Base-by-base conservation (phyloP, 164 flowering plant genomes). In the Vitis rupestris region DNA sequence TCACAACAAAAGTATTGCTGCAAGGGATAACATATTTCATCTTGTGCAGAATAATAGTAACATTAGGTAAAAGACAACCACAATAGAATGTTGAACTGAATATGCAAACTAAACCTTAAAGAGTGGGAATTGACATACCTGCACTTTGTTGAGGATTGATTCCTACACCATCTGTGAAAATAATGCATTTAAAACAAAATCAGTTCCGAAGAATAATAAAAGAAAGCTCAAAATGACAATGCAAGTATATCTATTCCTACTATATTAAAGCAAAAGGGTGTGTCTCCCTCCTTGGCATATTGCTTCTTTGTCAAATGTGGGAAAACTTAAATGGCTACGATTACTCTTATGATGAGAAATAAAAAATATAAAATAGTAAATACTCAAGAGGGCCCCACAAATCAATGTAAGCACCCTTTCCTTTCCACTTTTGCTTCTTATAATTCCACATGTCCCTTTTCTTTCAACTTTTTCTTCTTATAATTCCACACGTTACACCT, bases 101-200 rank as follows among this genome's bases (percentile, higher is more conserved):
- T 16, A 53, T 49, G 3, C 16, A 67, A 47, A 51, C 10, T 1
- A 27, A 48, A 7, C 9, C 14, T 23, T 11, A 63, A 30, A 59
- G 6, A 1, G 9, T 3, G 59, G 57, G 29, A 8, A 55, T 55
- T 49, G 17, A 44, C 76, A 60, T 82, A 87, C 98, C 98, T 71
- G 97, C 98, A 85, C 97, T 92, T 75, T 92, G 99, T 62, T 94
- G 99, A 72, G 99, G 99, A 75, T 92, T 94, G 76, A 94, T 94
- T 72, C 99, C 99, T 2, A 94, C 97, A 63, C 97, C 99, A 91
- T 94, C 99, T 94, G 90, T 74, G 44, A 37, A 37, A 37, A 37
- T 37, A 37, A 76, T 11, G 23, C 15, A 63, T 3, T 50, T 17
- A 12, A 56, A 76, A 67, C 37, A 59, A 50, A 65, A 50, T 37